Percentiles rank a stretch among this genome's conserved stretches.
Conservation (phyloP, 148 eudicot genomes). For the Silene uniflora region DNA sequence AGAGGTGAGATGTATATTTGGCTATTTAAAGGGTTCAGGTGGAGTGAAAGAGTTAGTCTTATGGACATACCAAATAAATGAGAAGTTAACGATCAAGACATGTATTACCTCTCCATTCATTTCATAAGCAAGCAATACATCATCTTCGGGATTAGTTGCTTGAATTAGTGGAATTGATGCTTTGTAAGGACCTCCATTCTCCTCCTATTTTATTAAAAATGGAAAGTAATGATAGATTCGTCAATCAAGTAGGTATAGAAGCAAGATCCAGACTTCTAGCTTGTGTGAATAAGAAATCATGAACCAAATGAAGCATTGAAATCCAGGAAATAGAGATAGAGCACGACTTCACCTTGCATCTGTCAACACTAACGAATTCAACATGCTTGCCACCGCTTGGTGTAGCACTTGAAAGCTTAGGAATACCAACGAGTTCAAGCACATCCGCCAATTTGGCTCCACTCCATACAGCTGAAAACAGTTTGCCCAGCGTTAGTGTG, state of each 20-base stretch:
- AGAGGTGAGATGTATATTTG: neutral
- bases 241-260: neutral
- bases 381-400: conserved; percentile 84
- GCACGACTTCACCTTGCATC: conserved; percentile 63
- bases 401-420: conserved; percentile 53
- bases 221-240: neutral
- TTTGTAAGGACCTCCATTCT: conserved; percentile 90
- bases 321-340: neutral
- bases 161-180: conserved; percentile 80
- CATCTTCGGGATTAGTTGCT: conserved; percentile 84
- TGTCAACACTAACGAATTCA: conserved; percentile 92
- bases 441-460: conserved; percentile 95
- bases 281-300: neutral
- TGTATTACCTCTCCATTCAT: conserved; percentile 81
- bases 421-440: conserved; percentile 78
- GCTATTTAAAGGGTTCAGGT: neutral
- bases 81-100: neutral
- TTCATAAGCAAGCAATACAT: conserved; percentile 90
- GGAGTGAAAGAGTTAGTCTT: neutral
- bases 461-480: conserved; percentile 74
- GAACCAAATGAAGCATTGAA: neutral
- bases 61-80: neutral
- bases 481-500: conserved; percentile 10
- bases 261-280: neutral
- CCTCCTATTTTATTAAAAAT: conserved; percentile 50